phyloP scores from a whole-genome alignment of 805 yeast genomes.

The Starmera dryadoides region DNA sequence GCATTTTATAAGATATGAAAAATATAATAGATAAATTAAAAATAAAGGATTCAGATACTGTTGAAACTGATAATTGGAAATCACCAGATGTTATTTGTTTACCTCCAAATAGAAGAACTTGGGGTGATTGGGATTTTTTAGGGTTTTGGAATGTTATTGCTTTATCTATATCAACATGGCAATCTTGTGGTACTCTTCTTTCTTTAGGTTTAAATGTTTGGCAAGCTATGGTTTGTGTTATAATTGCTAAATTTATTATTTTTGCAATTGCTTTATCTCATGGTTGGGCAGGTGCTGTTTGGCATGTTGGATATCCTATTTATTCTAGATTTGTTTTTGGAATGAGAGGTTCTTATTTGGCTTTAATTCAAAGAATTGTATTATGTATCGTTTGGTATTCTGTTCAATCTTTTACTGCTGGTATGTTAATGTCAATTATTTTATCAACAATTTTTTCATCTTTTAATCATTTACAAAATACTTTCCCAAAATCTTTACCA shows the following conservation, averaged over 20 bases:
- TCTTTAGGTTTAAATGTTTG: conserved; percentile 18
- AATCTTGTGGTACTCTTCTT: conserved; percentile 12
- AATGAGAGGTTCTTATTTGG: conserved; percentile 16
- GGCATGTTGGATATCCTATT: conserved; percentile 20
- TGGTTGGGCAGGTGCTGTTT: conserved; percentile 8
- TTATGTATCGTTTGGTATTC: conserved; percentile 19
- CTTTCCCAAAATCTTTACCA: conserved; percentile 23
- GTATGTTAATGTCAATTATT: conserved; percentile 13
- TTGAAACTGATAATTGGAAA: too few relatives aligned
- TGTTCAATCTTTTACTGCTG: conserved; percentile 19
- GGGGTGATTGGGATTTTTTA: conserved; percentile 22
- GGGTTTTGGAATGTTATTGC: conserved; percentile 19
- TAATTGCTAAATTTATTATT: conserved; percentile 20
- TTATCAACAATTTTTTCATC: conserved; percentile 14
- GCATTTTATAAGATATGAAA: too few relatives aligned
- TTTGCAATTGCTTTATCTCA: conserved; percentile 14
- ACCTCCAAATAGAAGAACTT: conserved; percentile 23
- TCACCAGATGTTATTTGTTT: conserved; percentile 28
- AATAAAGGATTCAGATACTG: too few relatives aligned
- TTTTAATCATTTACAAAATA: conserved; percentile 23
- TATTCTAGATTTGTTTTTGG: conserved; percentile 12
- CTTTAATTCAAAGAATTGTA: conserved; percentile 16
- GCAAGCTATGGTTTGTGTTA: conserved; percentile 20
- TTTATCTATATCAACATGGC: conserved; percentile 1
- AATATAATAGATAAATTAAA: too few relatives aligned